Evolutionary conservation across 345 rosid genomes (phyloP), one percentile per base, ranked within the genome.

Genomic region (Psidium guajava): DNA sequence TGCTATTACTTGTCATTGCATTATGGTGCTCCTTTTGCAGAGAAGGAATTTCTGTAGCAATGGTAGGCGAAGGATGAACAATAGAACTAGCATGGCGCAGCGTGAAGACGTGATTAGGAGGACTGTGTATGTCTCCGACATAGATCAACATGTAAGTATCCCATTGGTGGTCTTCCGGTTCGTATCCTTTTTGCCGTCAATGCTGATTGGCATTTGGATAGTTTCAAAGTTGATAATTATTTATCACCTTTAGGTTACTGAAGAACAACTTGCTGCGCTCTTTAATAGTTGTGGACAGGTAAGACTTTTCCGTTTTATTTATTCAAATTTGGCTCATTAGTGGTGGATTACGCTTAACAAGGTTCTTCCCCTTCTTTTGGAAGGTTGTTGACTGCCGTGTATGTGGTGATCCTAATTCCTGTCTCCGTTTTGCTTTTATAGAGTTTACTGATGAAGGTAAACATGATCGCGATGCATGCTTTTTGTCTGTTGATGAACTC

Each of bases 391-490:
- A 97, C 86, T 97, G 98, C 75, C 99, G 98, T 55, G 93, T 95
- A 83, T 97, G 96, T 86, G 98, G 99, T 21, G 99, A 97, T 88
- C 98, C 99, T 36, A 96, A 96, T 86, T 96, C 99, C 44, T 90
- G 90, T 85, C 99, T 98, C 55, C 99, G 98, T 58, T 98, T 98
- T 85, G 98, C 99, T 85, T 98, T 98, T 86, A 86, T 98, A 56
- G 99, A 97, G 89, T 97, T 97, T 85, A 94, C 98, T 85, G 92
- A 90, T 87, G 99, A 96, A 94, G 99, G 99, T 97, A 95, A 22
- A 69, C 11, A 49, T 61, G 40, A 16, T 73, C 54, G 81, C 49
- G 55, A 89, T 84, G 77, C 73, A 83, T 49, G 86, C 80, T 24
- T 89, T 87, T 88, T 22, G 82, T 55, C 25, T 53, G 27, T 85